Evolutionary conservation across 1,139 yeast genomes (phyloP).

Genomic region (Nadsonia starkeyi-henricii): DNA sequence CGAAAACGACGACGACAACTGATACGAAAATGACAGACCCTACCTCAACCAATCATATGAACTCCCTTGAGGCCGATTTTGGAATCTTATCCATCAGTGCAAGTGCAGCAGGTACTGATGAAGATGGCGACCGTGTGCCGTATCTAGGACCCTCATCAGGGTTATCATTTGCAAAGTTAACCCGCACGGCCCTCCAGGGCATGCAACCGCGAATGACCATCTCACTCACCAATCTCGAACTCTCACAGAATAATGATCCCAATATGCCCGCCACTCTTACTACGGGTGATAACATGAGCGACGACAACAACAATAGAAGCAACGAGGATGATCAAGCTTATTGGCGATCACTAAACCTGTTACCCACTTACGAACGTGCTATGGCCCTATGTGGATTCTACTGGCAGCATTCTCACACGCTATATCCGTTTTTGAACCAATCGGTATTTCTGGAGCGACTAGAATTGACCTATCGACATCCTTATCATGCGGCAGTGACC

Average conservation of each 20-base stretch:
- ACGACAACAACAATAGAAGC: no score
- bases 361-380: constrained; percentile 11
- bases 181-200: constrained; percentile 12
- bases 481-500: constrained; percentile 4
- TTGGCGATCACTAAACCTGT: background rate
- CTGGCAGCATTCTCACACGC: constrained; percentile 15
- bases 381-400: constrained; percentile 12
- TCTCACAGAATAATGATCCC: background rate
- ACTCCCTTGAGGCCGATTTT: constrained; percentile 6
- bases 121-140: background rate
- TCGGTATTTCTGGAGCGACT: constrained; percentile 9
- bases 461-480: constrained; percentile 5
- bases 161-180: constrained; percentile 14
- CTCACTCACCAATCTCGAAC: background rate
- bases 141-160: constrained; percentile 16
- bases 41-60: background rate
- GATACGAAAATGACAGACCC: background rate
- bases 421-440: constrained; percentile 12
- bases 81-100: constrained; percentile 12
- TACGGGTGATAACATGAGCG: no score
- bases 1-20: no score
- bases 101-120: constrained; percentile 11
- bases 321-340: background rate
- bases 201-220: constrained; percentile 8
- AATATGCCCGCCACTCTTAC: background rate